Conservation (phyloP, 805 yeast genomes). For the Metschnikowia kofuensis region DNA sequence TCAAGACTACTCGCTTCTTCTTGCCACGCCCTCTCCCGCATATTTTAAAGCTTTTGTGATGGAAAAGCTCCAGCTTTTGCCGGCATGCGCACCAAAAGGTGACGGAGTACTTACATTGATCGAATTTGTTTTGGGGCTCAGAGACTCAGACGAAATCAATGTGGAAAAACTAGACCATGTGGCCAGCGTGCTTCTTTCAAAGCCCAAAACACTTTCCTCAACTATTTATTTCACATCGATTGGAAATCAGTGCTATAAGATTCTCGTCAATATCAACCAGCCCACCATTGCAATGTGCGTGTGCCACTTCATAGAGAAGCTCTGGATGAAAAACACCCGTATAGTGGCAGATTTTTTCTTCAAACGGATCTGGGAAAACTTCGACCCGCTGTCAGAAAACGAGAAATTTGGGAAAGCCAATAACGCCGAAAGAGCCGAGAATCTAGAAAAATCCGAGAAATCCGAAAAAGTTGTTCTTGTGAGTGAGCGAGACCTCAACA, state of each 20-base stretch:
- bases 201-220: conserved; percentile 52
- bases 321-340: conserved; percentile 48
- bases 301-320: conserved; percentile 49
- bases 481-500: conserved; percentile 52
- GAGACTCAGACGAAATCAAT: conserved; percentile 69
- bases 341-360: conserved; percentile 61
- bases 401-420: too few relatives aligned
- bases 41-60: conserved; percentile 49
- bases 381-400: conserved; percentile 31
- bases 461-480: conserved; percentile 28
- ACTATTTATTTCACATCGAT: conserved; percentile 54
- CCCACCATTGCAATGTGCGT: conserved; percentile 59
- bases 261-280: conserved; percentile 57
- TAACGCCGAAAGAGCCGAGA: too few relatives aligned
- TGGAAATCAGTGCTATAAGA: conserved; percentile 59
- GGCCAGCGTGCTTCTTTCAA: conserved; percentile 58
- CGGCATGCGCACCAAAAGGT: conserved; percentile 45
- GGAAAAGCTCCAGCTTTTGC: conserved; percentile 49
- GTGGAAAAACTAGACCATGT: conserved; percentile 65
- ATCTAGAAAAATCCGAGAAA: too few relatives aligned
- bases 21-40: conserved; percentile 47
- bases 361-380: conserved; percentile 42
- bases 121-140: conserved; percentile 72
- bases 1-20: conserved; percentile 55
- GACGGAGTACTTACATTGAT: conserved; percentile 74